Evolutionary conservation across 306 rosid genomes (phyloP), one percentile per base, ranked within the genome.

Genomic region (Abrus precatorius): DNA sequence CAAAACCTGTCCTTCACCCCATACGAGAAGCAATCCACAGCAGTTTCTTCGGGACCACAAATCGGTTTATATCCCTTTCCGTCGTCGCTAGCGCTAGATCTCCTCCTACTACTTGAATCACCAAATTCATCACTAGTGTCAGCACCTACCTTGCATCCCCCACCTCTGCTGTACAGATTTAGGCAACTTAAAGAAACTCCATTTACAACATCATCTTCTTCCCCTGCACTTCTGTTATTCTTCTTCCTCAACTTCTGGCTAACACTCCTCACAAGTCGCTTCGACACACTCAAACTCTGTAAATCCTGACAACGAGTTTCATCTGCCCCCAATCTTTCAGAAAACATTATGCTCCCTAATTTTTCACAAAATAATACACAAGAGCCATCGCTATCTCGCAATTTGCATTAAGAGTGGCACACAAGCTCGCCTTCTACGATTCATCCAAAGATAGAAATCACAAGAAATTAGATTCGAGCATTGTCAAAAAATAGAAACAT

Each of bases 81-180:
- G 81, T 96, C 99, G 74, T 96, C 97, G 28, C 99, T 88, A 54
- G 94, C 92, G 84, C 94, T 93, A 9, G 97, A 96, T 79, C 97
- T 89, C 89, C 99, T 89, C 80, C 97, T 86, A 74, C 85, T 72
- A 49, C 88, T 89, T 30, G 97, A 83, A 80, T 93, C 95, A 60
- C 97, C 91, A 75, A 84, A 79, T 72, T 92, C 99, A 71, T 93
- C 97, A 48, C 94, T 53, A 20, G 93, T 95, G 84, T 95, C 98
- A 40, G 94, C 99, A n/a, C 99, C 99, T 5, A 96, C 99, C 91
- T 91, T 96, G 90, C 99, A 96, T 30, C 98, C 99, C 66, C 97
- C 99, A 65, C 94, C 99, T 75, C 91, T 85, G 49, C 94, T 86
- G 69, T 93, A 96, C 56, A 96, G 79, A 71, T 89, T 87, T 47